phyloP scores from a whole-genome alignment of 306 rosid genomes.

The Vicia sativa region DNA sequence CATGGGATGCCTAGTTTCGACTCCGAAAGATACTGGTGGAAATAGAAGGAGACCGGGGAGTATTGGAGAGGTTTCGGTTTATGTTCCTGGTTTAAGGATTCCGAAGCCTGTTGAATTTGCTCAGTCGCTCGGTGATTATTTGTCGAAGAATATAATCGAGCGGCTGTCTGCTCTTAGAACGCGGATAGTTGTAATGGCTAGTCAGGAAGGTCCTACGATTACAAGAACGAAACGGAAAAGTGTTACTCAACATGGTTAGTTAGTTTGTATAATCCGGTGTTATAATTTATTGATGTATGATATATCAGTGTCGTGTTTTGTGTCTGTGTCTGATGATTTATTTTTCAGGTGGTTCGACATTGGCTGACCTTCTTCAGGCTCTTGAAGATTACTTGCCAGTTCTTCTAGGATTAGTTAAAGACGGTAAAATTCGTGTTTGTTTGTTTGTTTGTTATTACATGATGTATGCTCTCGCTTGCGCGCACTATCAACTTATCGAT shows the following conservation, averaged over 20 bases:
- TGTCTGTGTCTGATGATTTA: constrained; percentile 34
- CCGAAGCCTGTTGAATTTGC: constrained; percentile 93
- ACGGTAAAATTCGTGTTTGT: constrained; percentile 58
- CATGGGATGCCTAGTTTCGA: constrained; percentile 89
- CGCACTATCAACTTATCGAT: not conserved
- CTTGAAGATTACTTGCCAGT: constrained; percentile 91
- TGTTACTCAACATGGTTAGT: constrained; percentile 87
- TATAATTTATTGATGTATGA: constrained; percentile 46
- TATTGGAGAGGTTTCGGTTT: constrained; percentile 91
- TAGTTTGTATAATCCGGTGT: no score
- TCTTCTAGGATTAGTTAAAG: constrained; percentile 92
- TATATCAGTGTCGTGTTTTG: constrained; percentile 25
- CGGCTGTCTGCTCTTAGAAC: constrained; percentile 86
- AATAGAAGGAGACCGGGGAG: constrained; percentile 87
- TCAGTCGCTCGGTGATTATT: constrained; percentile 66
- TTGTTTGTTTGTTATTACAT: constrained; percentile 20
- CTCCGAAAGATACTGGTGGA: constrained; percentile 75
- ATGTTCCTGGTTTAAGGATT: constrained; percentile 93
- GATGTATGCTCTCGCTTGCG: constrained; percentile 12
- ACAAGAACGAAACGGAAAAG: constrained; percentile 86
- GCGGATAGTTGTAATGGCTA: constrained; percentile 91
- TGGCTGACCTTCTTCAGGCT: constrained; percentile 89
- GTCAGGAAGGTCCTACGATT: constrained; percentile 93
- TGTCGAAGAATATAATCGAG: constrained; percentile 82
- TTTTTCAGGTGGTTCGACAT: constrained; percentile 83